Base-by-base conservation (phyloP, 768 basidiomycete species). In the Hypholoma fasciculare region DNA sequence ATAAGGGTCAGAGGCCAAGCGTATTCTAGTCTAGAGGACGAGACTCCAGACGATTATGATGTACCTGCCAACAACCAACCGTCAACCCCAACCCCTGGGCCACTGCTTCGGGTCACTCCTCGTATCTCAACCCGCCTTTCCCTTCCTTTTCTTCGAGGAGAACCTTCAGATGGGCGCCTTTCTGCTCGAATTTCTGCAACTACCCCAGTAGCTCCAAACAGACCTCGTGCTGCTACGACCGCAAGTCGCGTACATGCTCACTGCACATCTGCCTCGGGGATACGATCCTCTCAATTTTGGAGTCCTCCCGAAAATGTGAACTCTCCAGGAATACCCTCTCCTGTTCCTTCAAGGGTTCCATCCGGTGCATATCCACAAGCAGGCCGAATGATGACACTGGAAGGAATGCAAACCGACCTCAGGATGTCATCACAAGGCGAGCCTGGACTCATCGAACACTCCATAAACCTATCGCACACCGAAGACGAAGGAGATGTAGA, bases 381-480 rank as follows among this genome's bases (percentile, higher is more conserved):
- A 12, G 68, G 69, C 20, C 69, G 63, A 36, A 63, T 60, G 47
- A 57, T 75, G 52, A 75, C 69, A 23, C 61, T 78, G 11, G 72
- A 77, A 53, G 80, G 80, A 43, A 64, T 74, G 40, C 73, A 78
- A 54, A 70, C 76, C 38, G 77, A 80, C 55, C 65, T 82, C 43
- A 61, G 71, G 7, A 66, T 80, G n/a, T 68, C 70, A 7, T 64
- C 71, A 3, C 72, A 68, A 52, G 70, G 70, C 47, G 69, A 74
- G 57, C 73, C 74, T 11, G 79, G 79, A 8, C 69, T 73, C 14
- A 70, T 80, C 39, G 80, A 76, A 54, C 83, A 80, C 59, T 76
- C 76, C 0, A 67, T 84, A 39, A 81, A 76, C 62, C 61, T 78
- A 48, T 69, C 71, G 38, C 64, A 66, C 46, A 61, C 65, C 9